Conservation (phyloP, 164 flowering plant species). For the Magnolia changhungtana region DNA sequence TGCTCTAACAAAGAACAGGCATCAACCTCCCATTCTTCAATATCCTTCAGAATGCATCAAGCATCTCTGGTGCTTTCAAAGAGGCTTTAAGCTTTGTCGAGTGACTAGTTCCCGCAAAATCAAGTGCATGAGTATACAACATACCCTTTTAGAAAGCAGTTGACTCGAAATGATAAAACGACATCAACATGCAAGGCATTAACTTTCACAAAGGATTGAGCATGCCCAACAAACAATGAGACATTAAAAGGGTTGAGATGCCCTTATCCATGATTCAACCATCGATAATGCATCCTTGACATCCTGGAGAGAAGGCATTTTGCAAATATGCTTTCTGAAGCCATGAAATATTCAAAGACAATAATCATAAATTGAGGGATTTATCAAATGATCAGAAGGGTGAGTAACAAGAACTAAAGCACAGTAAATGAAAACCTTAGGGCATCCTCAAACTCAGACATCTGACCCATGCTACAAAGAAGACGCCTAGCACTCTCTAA, state of each 20-base stretch:
- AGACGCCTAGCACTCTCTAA: too few species aligned
- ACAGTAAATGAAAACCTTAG: constrained; percentile 44
- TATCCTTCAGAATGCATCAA: constrained; percentile 40
- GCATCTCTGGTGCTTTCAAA: constrained; percentile 43
- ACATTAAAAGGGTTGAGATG: constrained; percentile 43
- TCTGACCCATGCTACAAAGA: constrained; percentile 44
- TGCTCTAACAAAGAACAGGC: constrained; percentile 48
- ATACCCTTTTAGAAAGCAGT: neutral
- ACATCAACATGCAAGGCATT: constrained; percentile 58
- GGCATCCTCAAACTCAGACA: constrained; percentile 67
- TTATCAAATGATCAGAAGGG: neutral
- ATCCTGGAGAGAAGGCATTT: constrained; percentile 57
- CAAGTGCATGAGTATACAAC: neutral
- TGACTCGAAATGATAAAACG: neutral
- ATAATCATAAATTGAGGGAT: neutral
- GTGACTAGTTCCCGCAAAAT: constrained; percentile 60
- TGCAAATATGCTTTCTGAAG: constrained; percentile 46
- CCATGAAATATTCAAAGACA: constrained; percentile 38
- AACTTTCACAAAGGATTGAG: constrained; percentile 35
- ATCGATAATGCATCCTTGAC: constrained; percentile 54
- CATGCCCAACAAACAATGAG: too few species aligned
- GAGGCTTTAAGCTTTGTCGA: constrained; percentile 51
- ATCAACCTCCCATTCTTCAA: constrained; percentile 52
- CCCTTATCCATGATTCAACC: constrained; percentile 75
- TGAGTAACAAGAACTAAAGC: neutral